Evolutionary conservation across 306 rosid species (phyloP), one percentile per base, ranked within the genome.

Genomic region (Cicer arietinum): DNA sequence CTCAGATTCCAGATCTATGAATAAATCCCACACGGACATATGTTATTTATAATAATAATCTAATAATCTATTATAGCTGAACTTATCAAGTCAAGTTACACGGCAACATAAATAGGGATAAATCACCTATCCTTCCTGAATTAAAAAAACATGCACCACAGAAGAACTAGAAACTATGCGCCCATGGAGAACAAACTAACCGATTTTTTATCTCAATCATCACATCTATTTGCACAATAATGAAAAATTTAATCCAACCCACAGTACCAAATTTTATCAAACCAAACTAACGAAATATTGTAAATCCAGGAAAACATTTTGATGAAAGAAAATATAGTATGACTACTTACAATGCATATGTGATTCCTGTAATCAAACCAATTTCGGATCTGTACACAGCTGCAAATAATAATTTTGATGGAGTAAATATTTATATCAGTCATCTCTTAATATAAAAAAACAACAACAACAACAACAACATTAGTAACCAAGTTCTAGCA

Each of bases 341-440:
- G 77, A 74, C 74, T 67, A 91, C 98, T 93, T 82, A 93, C 98
- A 82, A 93, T 93, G 79, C 98, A 93, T 71, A 93, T 87, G 88
- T 93, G 98, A 85, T 93, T 93, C 77, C 96, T 86, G 81, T 93
- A 93, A 83, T 93, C 98, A 84, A 93, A 93, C 98, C 98, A 93
- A 66, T 82, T 82, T 44, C 69, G 81, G 67, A 93, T 88, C 84
- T 93, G 96, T 79, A 93, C 98, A 64, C 97, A 91, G 47, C 98
- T 93, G 96, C 91, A 85, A 68, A 30, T 57, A 77, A 61, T 52
- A 68, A 80, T 73, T 1, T 69, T 22, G 18, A 65, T 47, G 48
- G 76, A 64, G 75, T 71, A 53, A 71, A 40, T 67, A 80, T 73
- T 46, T 35, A 37, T 60, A 37, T 13, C 8, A 79, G 60, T 7